phyloP scores from a whole-genome alignment of 139 green algal genomes.

The Spirogloea muscicola region DNA sequence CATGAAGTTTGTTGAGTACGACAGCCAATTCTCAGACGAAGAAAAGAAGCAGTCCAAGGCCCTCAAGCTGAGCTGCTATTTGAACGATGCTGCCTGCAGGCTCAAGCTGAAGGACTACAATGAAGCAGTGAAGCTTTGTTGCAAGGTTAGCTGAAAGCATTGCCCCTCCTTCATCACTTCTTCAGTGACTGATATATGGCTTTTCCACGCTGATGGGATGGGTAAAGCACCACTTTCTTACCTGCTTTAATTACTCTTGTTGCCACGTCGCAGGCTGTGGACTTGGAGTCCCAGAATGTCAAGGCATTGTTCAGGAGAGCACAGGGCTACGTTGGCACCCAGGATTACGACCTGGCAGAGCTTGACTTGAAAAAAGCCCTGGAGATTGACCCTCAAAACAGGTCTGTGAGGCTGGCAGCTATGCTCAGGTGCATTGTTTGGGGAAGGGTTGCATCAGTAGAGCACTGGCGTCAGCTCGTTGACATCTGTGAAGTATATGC shows the following conservation, averaged over 20 bases:
- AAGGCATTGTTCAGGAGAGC: slow-evolving; percentile 91
- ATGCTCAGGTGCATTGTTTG: not conserved
- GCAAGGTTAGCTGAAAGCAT: slow-evolving; percentile 53
- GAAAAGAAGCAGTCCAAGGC: slow-evolving; percentile 54
- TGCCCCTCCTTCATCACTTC: not conserved
- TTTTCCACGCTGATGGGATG: slow-evolving; percentile 11
- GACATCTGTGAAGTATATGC: no score
- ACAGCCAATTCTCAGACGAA: slow-evolving; percentile 51
- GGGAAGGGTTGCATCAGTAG: no score
- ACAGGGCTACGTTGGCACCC: slow-evolving; percentile 53
- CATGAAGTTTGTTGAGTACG: slow-evolving; percentile 59
- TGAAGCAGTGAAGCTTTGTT: slow-evolving; percentile 57
- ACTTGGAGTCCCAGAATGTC: slow-evolving; percentile 75
- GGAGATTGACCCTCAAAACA: slow-evolving; percentile 42
- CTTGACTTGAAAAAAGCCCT: slow-evolving; percentile 40
- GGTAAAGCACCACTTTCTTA: not conserved
- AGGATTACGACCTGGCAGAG: slow-evolving; percentile 41
- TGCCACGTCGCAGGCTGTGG: slow-evolving; percentile 60
- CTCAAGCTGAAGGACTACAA: slow-evolving; percentile 69
- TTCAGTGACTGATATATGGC: not conserved
- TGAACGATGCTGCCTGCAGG: slow-evolving; percentile 81
- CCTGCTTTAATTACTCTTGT: not conserved
- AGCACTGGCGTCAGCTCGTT: no score
- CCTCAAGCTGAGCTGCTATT: slow-evolving; percentile 65
- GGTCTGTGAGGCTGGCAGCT: slow-evolving; percentile 2